Evolutionary conservation across 805 yeast genomes (phyloP).

Genomic region (Kurtzmaniella fragi): DNA sequence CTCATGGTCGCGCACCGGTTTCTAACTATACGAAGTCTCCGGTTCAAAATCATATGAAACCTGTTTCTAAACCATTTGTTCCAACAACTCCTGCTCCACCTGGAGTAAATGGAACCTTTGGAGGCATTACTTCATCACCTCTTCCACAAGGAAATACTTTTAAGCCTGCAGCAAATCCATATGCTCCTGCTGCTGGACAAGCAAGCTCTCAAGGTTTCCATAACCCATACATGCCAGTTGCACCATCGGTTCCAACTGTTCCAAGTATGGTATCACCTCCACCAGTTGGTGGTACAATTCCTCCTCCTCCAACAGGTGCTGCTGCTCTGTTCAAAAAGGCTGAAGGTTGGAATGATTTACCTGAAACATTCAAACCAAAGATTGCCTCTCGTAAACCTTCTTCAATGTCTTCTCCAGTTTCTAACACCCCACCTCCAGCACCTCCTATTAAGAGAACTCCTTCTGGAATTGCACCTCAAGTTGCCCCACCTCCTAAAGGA

Average conservation of each 20-base stretch:
- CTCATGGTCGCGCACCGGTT: constrained; percentile 6
- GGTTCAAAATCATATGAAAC: constrained; percentile 7
- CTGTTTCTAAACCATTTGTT: constrained; percentile 11
- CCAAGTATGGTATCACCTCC: constrained; percentile 7
- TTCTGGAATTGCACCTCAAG: constrained; percentile 16
- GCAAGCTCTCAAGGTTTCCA: constrained; percentile 18
- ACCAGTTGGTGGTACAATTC: constrained; percentile 11
- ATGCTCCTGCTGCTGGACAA: constrained; percentile 32
- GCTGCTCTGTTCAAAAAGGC: constrained; percentile 32
- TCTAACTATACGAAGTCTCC: constrained; percentile 15
- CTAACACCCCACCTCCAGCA: constrained; percentile 17
- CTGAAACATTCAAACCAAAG: constrained; percentile 44
- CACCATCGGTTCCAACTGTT: constrained; percentile 12
- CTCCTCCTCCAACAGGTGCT: constrained; percentile 17
- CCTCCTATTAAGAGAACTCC: constrained; percentile 16
- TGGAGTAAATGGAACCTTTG: background rate
- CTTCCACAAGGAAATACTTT: constrained; percentile 13
- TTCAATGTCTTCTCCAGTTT: constrained; percentile 17
- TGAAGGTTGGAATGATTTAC: constrained; percentile 73
- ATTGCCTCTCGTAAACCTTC: constrained; percentile 42
- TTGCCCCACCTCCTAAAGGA: constrained; percentile 27
- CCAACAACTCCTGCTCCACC: constrained; percentile 16
- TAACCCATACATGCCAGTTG: constrained; percentile 17
- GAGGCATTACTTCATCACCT: constrained; percentile 5
- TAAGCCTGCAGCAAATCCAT: constrained; percentile 18